These are phyloP conservation scores for Alectoria sarmentosa DNA, from an alignment of 495 filamentous ascomycete species.

Conservation along the genomic window DNA sequence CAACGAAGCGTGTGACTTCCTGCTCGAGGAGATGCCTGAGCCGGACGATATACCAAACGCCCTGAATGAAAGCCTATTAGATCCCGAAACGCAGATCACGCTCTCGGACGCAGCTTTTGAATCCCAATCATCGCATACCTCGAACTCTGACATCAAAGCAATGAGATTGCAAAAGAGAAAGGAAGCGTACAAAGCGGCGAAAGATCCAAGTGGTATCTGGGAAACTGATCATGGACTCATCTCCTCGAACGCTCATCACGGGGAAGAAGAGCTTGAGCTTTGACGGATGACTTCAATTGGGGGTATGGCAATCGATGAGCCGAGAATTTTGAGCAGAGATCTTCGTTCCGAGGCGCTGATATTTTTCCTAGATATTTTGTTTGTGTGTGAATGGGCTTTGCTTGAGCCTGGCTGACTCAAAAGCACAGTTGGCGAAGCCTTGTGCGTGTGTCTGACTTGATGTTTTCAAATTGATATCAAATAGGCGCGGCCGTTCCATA, in stretches of 20 bases:
- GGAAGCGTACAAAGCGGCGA: conserved; percentile 38
- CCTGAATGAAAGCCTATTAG: neutral
- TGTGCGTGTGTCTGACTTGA: neutral
- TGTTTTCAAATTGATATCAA: neutral
- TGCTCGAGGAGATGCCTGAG: conserved; percentile 9
- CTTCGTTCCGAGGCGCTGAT: neutral
- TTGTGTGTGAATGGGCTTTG: neutral
- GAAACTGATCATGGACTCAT: conserved; percentile 35
- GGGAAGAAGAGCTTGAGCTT: conserved; percentile 32
- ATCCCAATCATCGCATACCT: conserved; percentile 17
- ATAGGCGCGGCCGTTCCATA: neutral
- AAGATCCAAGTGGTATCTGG: conserved; percentile 39
- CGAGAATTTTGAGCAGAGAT: neutral
- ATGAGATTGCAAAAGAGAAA: conserved; percentile 19
- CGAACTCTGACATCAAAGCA: neutral
- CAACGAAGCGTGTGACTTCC: neutral
- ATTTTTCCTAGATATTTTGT: neutral
- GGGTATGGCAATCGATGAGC: neutral
- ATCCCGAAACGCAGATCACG: conserved; percentile 19
- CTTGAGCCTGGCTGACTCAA: neutral
- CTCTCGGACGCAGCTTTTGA: conserved; percentile 26
- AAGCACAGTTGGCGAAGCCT: neutral
- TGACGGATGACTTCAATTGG: conserved; percentile 5
- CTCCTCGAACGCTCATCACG: conserved; percentile 43
- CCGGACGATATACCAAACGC: conserved; percentile 4